These are phyloP conservation scores for Eleusine coracana DNA, from an alignment of 176 grass and related monocot species.

Conservation along the genomic window DNA sequence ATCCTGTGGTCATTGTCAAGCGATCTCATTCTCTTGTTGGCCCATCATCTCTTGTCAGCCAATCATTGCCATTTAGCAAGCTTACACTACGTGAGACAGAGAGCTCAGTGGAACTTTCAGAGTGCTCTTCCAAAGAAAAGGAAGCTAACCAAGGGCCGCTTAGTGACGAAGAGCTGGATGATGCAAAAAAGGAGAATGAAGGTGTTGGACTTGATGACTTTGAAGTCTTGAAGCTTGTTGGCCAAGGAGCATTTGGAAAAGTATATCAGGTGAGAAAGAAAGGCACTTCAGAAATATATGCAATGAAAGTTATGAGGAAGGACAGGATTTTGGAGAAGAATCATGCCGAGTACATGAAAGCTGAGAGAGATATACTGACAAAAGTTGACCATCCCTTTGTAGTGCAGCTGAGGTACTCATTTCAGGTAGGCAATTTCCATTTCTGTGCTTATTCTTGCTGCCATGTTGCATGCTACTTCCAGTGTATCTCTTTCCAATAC, in stretches of 20 bases:
- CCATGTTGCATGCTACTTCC: slow-evolving; percentile 25
- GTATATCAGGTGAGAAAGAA: slow-evolving; percentile 94
- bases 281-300: slow-evolving; percentile 95
- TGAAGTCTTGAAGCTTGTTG: slow-evolving; percentile 93
- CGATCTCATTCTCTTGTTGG: slow-evolving; percentile 96
- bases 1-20: slow-evolving; percentile 79
- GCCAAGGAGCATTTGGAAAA: slow-evolving; percentile 98
- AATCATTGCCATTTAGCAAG: slow-evolving; percentile 73
- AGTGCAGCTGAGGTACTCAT: slow-evolving; percentile 95
- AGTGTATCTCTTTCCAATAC: slow-evolving; percentile 16
- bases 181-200: slow-evolving; percentile 51
- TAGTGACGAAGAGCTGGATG: slow-evolving; percentile 54
- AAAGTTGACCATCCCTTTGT: slow-evolving; percentile 98
- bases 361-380: slow-evolving; percentile 97
- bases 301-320: slow-evolving; percentile 99
- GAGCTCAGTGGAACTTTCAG: slow-evolving; percentile 67
- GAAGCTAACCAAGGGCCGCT: slow-evolving; percentile 42
- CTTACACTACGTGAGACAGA: slow-evolving; percentile 71
- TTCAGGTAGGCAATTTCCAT: slow-evolving; percentile 65
- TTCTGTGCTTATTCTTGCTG: slow-evolving; percentile 22
- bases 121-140: slow-evolving; percentile 60
- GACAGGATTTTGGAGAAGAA: slow-evolving; percentile 99
- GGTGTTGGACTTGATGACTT: slow-evolving; percentile 84
- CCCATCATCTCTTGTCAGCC: slow-evolving; percentile 69
- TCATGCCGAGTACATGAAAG: slow-evolving; percentile 98